Percentiles rank a stretch among this genome's conserved stretches.
phyloP scores from a whole-genome alignment of 1,284 basidiomycete genomes.

The Sparassis latifolia region DNA sequence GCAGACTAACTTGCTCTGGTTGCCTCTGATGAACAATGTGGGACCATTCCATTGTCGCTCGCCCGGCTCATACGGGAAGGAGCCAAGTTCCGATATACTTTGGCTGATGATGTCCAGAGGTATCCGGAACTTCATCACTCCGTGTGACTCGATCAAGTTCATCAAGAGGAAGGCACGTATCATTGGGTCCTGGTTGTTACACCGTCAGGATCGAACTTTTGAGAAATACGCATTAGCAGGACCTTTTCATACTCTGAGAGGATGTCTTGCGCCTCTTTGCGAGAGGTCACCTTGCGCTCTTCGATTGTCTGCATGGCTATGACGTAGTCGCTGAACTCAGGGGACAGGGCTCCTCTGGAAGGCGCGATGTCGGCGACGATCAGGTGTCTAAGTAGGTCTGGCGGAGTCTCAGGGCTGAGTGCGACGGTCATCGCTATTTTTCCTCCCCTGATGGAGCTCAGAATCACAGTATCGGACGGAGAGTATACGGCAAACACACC shows the following conservation, averaged over 20 bases:
- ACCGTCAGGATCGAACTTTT: constrained; percentile 1
- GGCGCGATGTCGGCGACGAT: constrained; percentile 82
- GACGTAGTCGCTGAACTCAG: constrained; percentile 63
- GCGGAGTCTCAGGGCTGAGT: constrained; percentile 44
- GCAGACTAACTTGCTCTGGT: constrained; percentile 49
- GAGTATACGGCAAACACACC: background rate
- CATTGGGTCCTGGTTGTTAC: constrained; percentile 48
- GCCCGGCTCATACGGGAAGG: constrained; percentile 64
- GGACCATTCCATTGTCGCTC: constrained; percentile 55
- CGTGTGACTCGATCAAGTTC: constrained; percentile 49
- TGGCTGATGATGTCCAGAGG: constrained; percentile 63
- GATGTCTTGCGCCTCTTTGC: constrained; percentile 64
- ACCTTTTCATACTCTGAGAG: constrained; percentile 58
- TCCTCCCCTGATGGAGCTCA: constrained; percentile 62
- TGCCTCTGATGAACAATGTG: constrained; percentile 76
- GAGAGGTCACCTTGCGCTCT: constrained; percentile 40
- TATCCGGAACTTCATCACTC: constrained; percentile 57
- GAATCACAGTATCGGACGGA: background rate
- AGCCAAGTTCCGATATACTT: constrained; percentile 61
- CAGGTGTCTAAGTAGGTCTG: constrained; percentile 50
- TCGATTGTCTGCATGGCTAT: constrained; percentile 69
- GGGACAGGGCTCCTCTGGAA: constrained; percentile 50
- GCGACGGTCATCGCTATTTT: constrained; percentile 83
- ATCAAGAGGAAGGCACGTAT: constrained; percentile 80
- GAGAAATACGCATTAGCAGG: background rate